Conservation (phyloP, 1,139 yeast genomes). For the Komagataea norvegica region DNA sequence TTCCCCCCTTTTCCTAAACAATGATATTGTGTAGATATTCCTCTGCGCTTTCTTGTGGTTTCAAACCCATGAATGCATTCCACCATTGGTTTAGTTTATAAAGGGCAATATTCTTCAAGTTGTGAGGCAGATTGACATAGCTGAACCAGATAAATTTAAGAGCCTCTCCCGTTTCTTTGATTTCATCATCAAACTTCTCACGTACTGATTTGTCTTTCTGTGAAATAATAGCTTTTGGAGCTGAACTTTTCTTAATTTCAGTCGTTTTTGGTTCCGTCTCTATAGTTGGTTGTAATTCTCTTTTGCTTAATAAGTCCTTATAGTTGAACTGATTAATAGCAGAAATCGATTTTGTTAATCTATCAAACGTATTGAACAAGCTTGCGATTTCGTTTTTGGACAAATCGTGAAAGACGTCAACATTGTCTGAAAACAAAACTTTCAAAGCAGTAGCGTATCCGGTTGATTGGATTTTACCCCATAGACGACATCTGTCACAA, state of each 20-base stretch:
- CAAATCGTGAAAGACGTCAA: slow-evolving; percentile 42
- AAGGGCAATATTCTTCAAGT: slow-evolving; percentile 47
- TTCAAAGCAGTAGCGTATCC: slow-evolving; percentile 97
- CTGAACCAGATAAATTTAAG: slow-evolving; percentile 60
- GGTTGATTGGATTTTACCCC: slow-evolving; percentile 97
- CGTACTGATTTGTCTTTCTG: slow-evolving; percentile 27
- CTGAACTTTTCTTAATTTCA: slow-evolving; percentile 5
- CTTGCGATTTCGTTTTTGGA: slow-evolving; percentile 88
- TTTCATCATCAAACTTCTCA: slow-evolving; percentile 51
- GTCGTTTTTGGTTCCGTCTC: slow-evolving; percentile 18
- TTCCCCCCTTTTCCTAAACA: too few relatives aligned
- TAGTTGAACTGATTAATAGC: slow-evolving; percentile 68
- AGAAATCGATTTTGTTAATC: slow-evolving; percentile 78
- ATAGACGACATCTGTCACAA: slow-evolving; percentile 92
- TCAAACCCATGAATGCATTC: slow-evolving; percentile 71
- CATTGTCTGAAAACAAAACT: slow-evolving; percentile 64
- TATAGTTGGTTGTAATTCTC: slow-evolving; percentile 3
- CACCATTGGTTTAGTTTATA: slow-evolving; percentile 54
- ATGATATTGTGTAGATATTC: slow-evolving; percentile 21
- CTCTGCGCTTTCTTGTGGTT: slow-evolving; percentile 14
- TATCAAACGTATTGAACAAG: slow-evolving; percentile 83
- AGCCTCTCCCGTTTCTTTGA: slow-evolving; percentile 57
- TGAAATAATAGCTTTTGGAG: not conserved
- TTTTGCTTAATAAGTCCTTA: slow-evolving; percentile 25
- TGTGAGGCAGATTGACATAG: slow-evolving; percentile 65